Evolutionary conservation across 1,284 basidiomycete species (phyloP).

Genomic region (Ganoderma meredithae): DNA sequence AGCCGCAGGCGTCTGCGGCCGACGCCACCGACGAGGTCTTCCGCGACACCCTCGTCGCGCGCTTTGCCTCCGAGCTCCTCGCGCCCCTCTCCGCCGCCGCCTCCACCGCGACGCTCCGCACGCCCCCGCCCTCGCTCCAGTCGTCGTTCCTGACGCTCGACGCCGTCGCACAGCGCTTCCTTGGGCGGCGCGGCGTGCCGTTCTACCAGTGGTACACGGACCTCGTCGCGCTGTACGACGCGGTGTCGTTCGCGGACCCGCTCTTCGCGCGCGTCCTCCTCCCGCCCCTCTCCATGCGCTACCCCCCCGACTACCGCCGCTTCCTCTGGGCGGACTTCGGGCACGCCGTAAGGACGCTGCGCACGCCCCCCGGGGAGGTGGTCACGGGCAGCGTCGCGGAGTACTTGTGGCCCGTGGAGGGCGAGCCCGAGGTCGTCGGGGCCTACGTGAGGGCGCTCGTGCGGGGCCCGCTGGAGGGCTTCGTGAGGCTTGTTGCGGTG

Average conservation of each 20-base stretch:
- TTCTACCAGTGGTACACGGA: slow-evolving; percentile 97
- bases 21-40: slow-evolving; percentile 73
- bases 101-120: slow-evolving; percentile 45
- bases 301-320: slow-evolving; percentile 85
- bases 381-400: slow-evolving; percentile 58
- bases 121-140: slow-evolving; percentile 19
- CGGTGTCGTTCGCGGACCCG: slow-evolving; percentile 87
- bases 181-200: slow-evolving; percentile 70
- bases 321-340: slow-evolving; percentile 86
- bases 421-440: slow-evolving; percentile 69
- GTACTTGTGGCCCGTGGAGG: slow-evolving; percentile 79
- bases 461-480: slow-evolving; percentile 57
- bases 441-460: slow-evolving; percentile 63
- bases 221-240: slow-evolving; percentile 88
- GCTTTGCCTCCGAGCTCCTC: slow-evolving; percentile 67
- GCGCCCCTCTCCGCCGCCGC: slow-evolving; percentile 56
- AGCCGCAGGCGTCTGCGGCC: slow-evolving; percentile 58
- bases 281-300: slow-evolving; percentile 78
- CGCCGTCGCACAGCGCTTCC: slow-evolving; percentile 63
- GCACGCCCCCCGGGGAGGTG: slow-evolving; percentile 54
- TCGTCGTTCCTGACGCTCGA: slow-evolving; percentile 53
- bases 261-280: slow-evolving; percentile 83
- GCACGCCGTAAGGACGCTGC: slow-evolving; percentile 65
- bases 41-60: slow-evolving; percentile 66
- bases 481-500: slow-evolving; percentile 75